Conservation (phyloP, 495 filamentous ascomycete species). For the Cercophora newfieldiana region DNA sequence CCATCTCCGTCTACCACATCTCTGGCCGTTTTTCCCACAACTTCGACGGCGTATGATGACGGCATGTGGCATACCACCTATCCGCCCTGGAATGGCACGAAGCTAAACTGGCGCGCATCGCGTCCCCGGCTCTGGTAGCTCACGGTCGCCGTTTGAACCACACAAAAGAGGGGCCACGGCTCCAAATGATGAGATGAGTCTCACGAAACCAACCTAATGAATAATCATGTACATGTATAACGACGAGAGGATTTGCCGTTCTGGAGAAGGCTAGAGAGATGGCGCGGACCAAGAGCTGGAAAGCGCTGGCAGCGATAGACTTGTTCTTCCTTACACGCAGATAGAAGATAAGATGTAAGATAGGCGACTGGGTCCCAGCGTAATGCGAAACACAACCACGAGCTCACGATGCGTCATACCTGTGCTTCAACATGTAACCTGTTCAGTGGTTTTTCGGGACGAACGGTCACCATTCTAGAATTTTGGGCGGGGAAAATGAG, state of each 20-base stretch:
- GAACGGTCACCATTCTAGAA: neutral
- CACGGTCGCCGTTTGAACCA: neutral
- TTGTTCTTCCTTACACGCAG: neutral
- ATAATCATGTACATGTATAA: conserved; percentile 13
- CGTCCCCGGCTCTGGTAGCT: conserved; percentile 12
- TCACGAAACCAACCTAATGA: conserved; percentile 5
- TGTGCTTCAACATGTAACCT: neutral
- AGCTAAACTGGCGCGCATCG: conserved; percentile 15
- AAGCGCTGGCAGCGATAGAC: conserved; percentile 17
- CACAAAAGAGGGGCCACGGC: neutral
- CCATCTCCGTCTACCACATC: neutral
- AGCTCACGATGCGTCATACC: neutral
- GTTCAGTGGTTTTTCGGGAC: neutral
- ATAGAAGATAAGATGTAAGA: conserved; percentile 10
- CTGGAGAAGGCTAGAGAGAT: neutral
- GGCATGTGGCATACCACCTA: conserved; percentile 45
- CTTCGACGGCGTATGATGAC: conserved; percentile 29
- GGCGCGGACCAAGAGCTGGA: conserved; percentile 36
- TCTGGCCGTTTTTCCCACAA: neutral
- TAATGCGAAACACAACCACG: neutral
- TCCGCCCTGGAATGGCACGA: conserved; percentile 42
- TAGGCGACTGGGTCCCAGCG: neutral
- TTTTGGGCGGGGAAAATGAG: neutral
- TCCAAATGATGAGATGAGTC: neutral
- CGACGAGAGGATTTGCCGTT: neutral